A percentile compares a stretch with the other conserved stretches of the same genome.
Conservation (phyloP, 2,329 filamentous ascomycete species). For the Tolypocladium tundrense region DNA sequence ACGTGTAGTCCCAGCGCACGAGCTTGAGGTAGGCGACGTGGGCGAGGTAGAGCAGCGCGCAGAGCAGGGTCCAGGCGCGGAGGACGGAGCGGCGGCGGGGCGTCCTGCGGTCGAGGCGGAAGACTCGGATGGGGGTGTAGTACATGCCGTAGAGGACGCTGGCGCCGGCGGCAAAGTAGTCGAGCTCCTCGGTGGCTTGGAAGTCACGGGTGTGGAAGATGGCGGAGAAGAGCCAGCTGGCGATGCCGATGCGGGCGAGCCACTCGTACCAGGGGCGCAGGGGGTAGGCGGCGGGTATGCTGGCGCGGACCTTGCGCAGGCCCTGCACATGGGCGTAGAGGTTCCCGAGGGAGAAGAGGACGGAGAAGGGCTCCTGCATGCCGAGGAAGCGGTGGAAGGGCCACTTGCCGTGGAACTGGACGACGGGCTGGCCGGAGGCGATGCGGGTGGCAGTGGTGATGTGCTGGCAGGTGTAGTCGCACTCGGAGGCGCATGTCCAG, state of each 20-base stretch:
- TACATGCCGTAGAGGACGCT: constrained; percentile 87
- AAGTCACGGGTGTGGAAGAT: constrained; percentile 92
- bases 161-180: constrained; percentile 90
- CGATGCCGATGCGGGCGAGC: constrained; percentile 72
- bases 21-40: constrained; percentile 80
- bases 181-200: constrained; percentile 75
- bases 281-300: constrained; percentile 63
- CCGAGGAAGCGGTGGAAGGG: constrained; percentile 85
- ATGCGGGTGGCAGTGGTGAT: constrained; percentile 69
- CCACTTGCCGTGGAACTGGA: constrained; percentile 99
- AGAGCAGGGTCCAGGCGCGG: constrained; percentile 66
- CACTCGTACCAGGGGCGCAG: constrained; percentile 70
- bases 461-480: constrained; percentile 97
- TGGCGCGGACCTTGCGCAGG: constrained; percentile 56
- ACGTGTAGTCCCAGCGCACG: constrained; percentile 88
- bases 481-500: constrained; percentile 89
- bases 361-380: constrained; percentile 89
- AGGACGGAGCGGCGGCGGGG: constrained; percentile 40
- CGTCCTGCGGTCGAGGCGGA: constrained; percentile 59
- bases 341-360: constrained; percentile 89
- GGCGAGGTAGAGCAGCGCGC: constrained; percentile 56
- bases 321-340: constrained; percentile 76
- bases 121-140: constrained; percentile 72
- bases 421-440: constrained; percentile 53
- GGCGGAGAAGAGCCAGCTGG: constrained; percentile 80